These are phyloP conservation scores for Cladosporium cucumerinum DNA, from an alignment of 2,329 filamentous ascomycete genomes.

Conservation along the genomic window DNA sequence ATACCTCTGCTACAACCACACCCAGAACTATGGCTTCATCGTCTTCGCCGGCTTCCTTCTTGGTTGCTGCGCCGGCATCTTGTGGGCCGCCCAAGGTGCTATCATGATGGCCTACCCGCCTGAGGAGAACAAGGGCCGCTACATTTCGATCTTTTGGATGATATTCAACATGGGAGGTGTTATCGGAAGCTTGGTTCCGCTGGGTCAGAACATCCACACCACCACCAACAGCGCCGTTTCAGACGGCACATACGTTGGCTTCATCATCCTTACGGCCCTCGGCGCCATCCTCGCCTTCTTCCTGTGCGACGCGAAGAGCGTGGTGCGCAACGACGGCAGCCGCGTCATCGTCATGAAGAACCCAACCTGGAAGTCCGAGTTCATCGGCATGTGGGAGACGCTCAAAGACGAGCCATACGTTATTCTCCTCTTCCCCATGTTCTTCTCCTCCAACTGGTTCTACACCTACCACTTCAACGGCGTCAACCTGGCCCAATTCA, in stretches of 20 bases:
- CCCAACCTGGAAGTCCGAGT: conserved; percentile 78
- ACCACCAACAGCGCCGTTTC: conserved; percentile 52
- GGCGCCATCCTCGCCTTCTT: conserved; percentile 68
- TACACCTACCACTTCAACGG: conserved; percentile 76
- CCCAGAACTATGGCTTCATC: conserved; percentile 64
- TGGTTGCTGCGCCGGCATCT: conserved; percentile 72
- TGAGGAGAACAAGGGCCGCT: conserved; percentile 78
- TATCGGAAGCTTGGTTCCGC: conserved; percentile 74
- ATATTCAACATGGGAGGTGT: conserved; percentile 93
- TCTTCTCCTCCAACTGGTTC: conserved; percentile 76
- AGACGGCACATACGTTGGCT: conserved; percentile 83
- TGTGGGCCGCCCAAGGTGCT: conserved; percentile 80
- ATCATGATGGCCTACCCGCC: conserved; percentile 89
- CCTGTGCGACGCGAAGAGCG: conserved; percentile 67
- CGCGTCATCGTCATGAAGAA: conserved; percentile 85
- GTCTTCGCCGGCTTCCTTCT: conserved; percentile 74
- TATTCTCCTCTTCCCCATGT: conserved; percentile 75
- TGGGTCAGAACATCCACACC: conserved; percentile 67
- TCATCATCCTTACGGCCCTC: conserved; percentile 75
- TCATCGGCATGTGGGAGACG: conserved; percentile 72
- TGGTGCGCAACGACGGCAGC: conserved; percentile 74
- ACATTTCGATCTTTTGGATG: conserved; percentile 89
- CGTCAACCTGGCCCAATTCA: conserved; percentile 68
- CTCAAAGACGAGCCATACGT: conserved; percentile 69
- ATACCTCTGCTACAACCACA: conserved; percentile 70